Evolutionary conservation across 345 rosid species (phyloP).

Genomic region (Brassica rapa): DNA sequence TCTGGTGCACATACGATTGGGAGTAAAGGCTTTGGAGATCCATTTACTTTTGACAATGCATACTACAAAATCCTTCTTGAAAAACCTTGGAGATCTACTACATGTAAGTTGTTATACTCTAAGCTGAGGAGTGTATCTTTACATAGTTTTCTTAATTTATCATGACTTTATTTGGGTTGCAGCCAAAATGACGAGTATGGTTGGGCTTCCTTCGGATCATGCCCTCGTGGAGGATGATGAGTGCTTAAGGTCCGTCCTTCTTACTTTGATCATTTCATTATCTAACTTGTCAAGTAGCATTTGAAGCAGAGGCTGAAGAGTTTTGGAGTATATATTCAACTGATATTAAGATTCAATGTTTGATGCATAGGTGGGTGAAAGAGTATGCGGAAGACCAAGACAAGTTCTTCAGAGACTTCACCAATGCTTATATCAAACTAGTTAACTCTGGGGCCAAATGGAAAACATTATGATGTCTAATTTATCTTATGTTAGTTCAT

Average conservation of each 20-base stretch:
- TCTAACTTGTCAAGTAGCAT: background rate
- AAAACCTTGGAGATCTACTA: slow-evolving; percentile 72
- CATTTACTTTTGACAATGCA: slow-evolving; percentile 68
- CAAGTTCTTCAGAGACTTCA: slow-evolving; percentile 77
- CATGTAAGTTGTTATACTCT: slow-evolving; percentile 48
- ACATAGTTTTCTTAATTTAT: background rate
- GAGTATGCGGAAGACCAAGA: slow-evolving; percentile 66
- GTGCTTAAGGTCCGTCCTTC: slow-evolving; percentile 67
- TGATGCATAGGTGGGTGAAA: slow-evolving; percentile 67
- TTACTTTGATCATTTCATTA: background rate
- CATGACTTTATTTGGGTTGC: slow-evolving; percentile 23
- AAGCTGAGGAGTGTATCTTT: background rate
- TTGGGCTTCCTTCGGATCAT: slow-evolving; percentile 93
- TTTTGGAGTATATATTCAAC: slow-evolving; percentile 11
- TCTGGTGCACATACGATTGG: slow-evolving; percentile 95
- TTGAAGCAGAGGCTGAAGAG: background rate
- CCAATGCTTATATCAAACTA: slow-evolving; percentile 69
- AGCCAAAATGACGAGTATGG: slow-evolving; percentile 80
- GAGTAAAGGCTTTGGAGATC: slow-evolving; percentile 85
- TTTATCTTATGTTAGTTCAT: slow-evolving; percentile 2
- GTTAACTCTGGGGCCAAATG: slow-evolving; percentile 70
- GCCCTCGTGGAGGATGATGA: slow-evolving; percentile 76
- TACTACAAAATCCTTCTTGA: slow-evolving; percentile 82
- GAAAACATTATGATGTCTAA: slow-evolving; percentile 48
- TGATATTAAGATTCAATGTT: slow-evolving; percentile 18